These are phyloP conservation scores for Lentinula guzmanii DNA, from an alignment of 768 basidiomycete genomes.

Conservation along the genomic window DNA sequence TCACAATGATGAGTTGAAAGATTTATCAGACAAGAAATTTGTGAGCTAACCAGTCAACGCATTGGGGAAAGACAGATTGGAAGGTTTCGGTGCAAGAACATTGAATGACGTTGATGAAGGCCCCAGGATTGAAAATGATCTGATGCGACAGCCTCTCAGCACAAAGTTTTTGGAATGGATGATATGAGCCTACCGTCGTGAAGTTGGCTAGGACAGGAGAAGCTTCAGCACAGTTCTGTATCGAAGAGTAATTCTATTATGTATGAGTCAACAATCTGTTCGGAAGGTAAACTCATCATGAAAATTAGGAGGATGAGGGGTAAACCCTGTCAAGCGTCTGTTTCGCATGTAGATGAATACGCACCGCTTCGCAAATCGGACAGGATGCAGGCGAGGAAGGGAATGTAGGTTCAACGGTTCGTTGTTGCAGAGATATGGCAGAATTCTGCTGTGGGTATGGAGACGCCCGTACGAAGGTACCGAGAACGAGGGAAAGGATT, in stretches of 20 bases:
- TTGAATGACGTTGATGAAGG: constrained; percentile 56
- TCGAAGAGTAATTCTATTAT: constrained; percentile 39
- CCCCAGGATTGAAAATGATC: constrained; percentile 61
- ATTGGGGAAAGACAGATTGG: constrained; percentile 51
- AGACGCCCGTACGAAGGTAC: not conserved
- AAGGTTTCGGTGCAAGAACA: constrained; percentile 54
- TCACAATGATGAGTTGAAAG: not conserved
- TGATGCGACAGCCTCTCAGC: constrained; percentile 15
- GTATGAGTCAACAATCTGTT: not conserved
- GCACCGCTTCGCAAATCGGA: constrained; percentile 47
- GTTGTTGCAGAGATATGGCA: not conserved
- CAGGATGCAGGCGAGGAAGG: constrained; percentile 53
- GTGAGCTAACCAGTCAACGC: constrained; percentile 54
- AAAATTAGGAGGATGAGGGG: not conserved
- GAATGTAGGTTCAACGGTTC: constrained; percentile 34
- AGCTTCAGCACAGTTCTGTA: constrained; percentile 53
- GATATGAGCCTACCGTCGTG: constrained; percentile 32
- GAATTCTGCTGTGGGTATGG: not conserved
- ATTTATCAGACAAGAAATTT: not conserved
- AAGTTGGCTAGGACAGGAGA: constrained; percentile 54
- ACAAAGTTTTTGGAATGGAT: not conserved
- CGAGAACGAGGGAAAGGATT: not conserved
- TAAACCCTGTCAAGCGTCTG: not conserved
- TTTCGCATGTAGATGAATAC: constrained; percentile 1
- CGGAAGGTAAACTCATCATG: not conserved